Conservation (phyloP, 768 basidiomycete genomes). For the Amanita thiersii region DNA sequence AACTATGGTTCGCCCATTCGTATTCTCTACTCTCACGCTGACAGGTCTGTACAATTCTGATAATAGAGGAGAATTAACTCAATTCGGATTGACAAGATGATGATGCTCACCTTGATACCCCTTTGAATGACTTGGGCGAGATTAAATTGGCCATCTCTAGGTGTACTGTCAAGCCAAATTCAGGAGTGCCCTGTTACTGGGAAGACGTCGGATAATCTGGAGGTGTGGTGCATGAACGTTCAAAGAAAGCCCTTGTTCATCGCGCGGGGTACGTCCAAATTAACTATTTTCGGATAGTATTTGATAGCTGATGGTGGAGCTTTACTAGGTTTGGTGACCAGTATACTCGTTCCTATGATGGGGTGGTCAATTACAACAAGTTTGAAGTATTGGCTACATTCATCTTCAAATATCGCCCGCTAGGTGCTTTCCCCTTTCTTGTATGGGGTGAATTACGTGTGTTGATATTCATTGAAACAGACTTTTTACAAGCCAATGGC, state of each 20-base stretch:
- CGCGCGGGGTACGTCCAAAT: background rate
- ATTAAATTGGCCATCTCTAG: background rate
- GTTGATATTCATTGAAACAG: no score
- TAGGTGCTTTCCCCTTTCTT: background rate
- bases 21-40: background rate
- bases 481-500: background rate
- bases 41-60: background rate
- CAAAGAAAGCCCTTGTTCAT: background rate
- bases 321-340: background rate
- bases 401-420: background rate
- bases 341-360: no score
- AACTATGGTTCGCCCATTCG: background rate
- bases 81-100: background rate
- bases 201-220: background rate
- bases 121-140: background rate
- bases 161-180: background rate
- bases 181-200: background rate
- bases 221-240: background rate
- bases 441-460: no score
- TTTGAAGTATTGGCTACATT: background rate
- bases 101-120: background rate
- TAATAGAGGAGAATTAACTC: background rate
- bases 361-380: no score
- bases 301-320: no score
- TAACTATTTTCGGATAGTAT: no score